A percentile compares a stretch with the other conserved stretches of the same genome.
phyloP scores from a whole-genome alignment of 2,329 filamentous ascomycete genomes.

The Diaporthe sp. region DNA sequence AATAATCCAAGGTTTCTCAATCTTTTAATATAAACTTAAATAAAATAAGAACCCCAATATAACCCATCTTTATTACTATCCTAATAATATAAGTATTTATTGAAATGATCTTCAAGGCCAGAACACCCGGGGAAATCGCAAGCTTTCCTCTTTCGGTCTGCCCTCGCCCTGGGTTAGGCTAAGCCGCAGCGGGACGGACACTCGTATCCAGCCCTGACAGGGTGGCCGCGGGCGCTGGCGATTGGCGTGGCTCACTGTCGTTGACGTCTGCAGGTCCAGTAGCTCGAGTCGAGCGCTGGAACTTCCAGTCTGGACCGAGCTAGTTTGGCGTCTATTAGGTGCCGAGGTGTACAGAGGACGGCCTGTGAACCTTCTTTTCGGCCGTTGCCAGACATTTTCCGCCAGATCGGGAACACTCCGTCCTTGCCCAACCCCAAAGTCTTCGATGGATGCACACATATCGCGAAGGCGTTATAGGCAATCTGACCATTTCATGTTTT shows the following conservation, averaged over 20 bases:
- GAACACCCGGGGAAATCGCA: slow-evolving; percentile 23
- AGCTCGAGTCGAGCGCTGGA: neutral
- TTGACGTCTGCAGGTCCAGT: slow-evolving; percentile 1
- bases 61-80: too few relatives aligned
- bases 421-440: neutral
- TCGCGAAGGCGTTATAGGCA: neutral
- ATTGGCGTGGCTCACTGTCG: slow-evolving; percentile 29
- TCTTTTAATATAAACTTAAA: too few relatives aligned
- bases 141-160: slow-evolving; percentile 38
- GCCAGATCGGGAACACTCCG: neutral
- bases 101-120: neutral
- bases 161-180: neutral
- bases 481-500: neutral
- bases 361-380: slow-evolving; percentile 9
- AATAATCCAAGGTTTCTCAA: too few relatives aligned
- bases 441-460: neutral
- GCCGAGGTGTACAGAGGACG: slow-evolving; percentile 13
- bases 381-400: neutral
- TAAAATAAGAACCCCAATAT: too few relatives aligned
- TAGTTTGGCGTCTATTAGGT: slow-evolving; percentile 17
- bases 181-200: neutral
- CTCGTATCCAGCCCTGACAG: neutral
- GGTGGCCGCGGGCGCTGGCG: slow-evolving; percentile 12
- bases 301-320: neutral
- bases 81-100: neutral